phyloP scores from a whole-genome alignment of 78 protist species.

The Diacronema lutheri region DNA sequence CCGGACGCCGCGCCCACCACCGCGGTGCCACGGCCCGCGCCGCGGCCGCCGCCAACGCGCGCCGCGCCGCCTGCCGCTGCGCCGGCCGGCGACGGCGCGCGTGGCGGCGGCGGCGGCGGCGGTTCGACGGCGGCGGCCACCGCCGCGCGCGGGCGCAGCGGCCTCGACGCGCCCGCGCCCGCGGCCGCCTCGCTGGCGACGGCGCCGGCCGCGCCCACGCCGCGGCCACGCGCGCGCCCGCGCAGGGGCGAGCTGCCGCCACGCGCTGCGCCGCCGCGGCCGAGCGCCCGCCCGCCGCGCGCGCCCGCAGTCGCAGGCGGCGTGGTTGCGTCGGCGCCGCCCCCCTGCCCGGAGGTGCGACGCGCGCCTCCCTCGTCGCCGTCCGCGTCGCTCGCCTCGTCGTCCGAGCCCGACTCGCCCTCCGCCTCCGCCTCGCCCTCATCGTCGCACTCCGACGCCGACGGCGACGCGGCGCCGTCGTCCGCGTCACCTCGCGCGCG shows the following conservation, averaged over 20 bases:
- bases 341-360: not conserved
- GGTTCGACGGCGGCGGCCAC: not conserved
- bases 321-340: not conserved
- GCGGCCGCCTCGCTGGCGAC: not conserved
- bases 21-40: not conserved
- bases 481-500: too few species aligned
- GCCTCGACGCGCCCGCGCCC: not conserved
- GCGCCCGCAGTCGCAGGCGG: not conserved
- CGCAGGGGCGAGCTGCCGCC: not conserved
- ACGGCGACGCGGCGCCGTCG: too few species aligned
- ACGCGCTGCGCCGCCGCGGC: not conserved
- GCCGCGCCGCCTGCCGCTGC: not conserved
- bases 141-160: not conserved
- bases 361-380: not conserved
- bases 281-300: not conserved
- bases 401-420: not conserved
- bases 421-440: not conserved
- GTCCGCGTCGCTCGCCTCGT: not conserved
- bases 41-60: not conserved
- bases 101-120: not conserved
- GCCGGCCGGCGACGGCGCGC: not conserved
- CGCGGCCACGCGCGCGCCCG: not conserved
- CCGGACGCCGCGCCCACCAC: not conserved
- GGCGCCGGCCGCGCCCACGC: not conserved
- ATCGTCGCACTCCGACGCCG: not conserved